Base-by-base conservation (phyloP, 2,329 filamentous ascomycete genomes). In the Trichoderma koningiopsis region DNA sequence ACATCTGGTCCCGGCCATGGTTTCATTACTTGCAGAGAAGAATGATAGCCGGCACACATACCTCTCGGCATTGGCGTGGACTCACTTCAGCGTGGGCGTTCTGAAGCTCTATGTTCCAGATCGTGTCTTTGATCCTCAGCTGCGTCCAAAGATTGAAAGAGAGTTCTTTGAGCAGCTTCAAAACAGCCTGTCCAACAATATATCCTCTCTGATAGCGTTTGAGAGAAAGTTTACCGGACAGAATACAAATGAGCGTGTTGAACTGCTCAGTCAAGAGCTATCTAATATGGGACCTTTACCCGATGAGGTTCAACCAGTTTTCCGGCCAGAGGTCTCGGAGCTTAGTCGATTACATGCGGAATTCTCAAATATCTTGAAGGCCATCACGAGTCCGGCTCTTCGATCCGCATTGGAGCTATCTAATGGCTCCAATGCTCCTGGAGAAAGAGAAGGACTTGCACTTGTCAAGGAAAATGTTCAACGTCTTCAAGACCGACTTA, bases 101-200 rank as follows among this genome's bases (percentile, higher is more conserved):
- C 83, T 98, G 59, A 87, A 87, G 71, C 84, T 97, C 2, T 97
- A 95, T 76, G 89, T 98, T 2, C 94, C 96, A 0, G 91, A 97
- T 78, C 90, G 91, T 73, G 87, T 92, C 4, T 96, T 95, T 75
- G 96, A 99, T 78, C 96, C 96, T 1, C 87, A 90, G 70, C 83
- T 90, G 69, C 83, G 86, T 63, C 87, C 88, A 5, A 83, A 87
- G 63, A 86, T 97, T 22, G 90, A 93, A 73, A 86, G 88, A 24
- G 82, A 85, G 55, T 87, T 86, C 65, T 83, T 86, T 66, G 77
- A 83, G 55, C 83, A 89, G 68, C 83, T 91, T 49, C 85, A 87
- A 58, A 72, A 77, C 3, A 81, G 85, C 11, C 79, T 97, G 1
- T 77, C 83, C 14, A 76, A 80, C 6, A 89, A 88, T 69, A 83